Percentiles rank a stretch among this genome's conserved stretches.
These are phyloP conservation scores for Citrus cavaleriei DNA, from an alignment of 345 rosid genomes.

Conservation along the genomic window DNA sequence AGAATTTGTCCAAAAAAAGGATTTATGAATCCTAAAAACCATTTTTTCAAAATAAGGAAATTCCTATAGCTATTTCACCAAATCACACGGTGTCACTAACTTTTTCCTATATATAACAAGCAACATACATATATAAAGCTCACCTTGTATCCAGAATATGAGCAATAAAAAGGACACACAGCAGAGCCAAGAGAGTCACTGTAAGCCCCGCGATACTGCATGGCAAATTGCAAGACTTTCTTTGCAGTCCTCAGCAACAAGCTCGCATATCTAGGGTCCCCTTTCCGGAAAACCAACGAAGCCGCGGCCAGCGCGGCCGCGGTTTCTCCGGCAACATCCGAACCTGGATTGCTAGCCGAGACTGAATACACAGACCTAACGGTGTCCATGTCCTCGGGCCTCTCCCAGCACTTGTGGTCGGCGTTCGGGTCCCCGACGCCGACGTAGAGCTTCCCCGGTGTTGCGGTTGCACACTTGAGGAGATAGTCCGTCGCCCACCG, in stretches of 20 bases:
- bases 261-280: conserved; percentile 47
- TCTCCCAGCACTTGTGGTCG: conserved; percentile 93
- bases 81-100: too few relatives aligned
- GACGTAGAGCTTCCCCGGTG: conserved; percentile 76
- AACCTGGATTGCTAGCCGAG: conserved; percentile 77
- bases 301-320: conserved; percentile 91
- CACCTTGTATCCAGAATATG: conserved; percentile 87
- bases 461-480: conserved; percentile 73
- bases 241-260: conserved; percentile 56
- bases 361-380: conserved; percentile 63
- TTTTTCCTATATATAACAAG: neutral
- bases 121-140: neutral
- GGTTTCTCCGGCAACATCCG: conserved; percentile 85
- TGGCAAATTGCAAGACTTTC: conserved; percentile 70
- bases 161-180: conserved; percentile 85
- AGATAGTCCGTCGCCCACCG: conserved; percentile 89
- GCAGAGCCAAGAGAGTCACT: conserved; percentile 82
- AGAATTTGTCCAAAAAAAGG: too few relatives aligned
- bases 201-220: conserved; percentile 72
- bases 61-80: too few relatives aligned
- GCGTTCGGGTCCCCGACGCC: conserved; percentile 90
- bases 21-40: too few relatives aligned
- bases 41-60: too few relatives aligned
- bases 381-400: conserved; percentile 97
- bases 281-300: conserved; percentile 75